Percentiles rank a stretch among this genome's conserved stretches.
Evolutionary conservation across 192 early-diverging fungal genomes (phyloP).

Genomic region (Backusella macrospora): DNA sequence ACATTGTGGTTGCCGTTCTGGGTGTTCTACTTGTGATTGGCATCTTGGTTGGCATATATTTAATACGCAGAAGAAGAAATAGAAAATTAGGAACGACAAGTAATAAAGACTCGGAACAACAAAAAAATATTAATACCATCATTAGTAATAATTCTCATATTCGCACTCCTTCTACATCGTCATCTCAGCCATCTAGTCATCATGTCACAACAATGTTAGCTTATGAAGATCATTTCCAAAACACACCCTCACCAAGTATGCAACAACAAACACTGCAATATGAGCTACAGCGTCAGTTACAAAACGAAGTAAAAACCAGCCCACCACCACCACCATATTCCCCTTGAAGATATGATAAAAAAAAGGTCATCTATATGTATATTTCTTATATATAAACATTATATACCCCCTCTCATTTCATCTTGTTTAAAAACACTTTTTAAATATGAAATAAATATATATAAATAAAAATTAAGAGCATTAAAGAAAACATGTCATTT

Average conservation of each 20-base stretch:
- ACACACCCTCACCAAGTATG: background rate
- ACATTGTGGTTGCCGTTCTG: background rate
- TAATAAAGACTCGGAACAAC: background rate
- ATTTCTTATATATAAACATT: background rate
- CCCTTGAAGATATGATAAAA: background rate
- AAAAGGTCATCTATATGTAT: background rate
- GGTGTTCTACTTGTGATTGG: conserved; percentile 6
- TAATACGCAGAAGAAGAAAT: background rate
- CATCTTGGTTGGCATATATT: background rate
- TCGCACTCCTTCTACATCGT: conserved; percentile 5
- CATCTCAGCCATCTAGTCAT: conserved; percentile 1
- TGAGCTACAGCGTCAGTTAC: background rate
- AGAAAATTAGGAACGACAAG: background rate
- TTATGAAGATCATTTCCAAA: conserved; percentile 11
- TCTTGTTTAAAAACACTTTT: background rate
- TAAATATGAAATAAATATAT: background rate
- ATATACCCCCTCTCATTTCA: background rate
- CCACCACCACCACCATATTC: background rate
- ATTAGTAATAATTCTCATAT: conserved; percentile 1
- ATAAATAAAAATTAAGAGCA: conserved; percentile 1
- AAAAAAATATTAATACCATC: background rate
- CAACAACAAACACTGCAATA: conserved; percentile 5
- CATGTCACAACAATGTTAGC: conserved; percentile 4
- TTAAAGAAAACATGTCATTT: background rate
- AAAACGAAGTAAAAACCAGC: background rate